Percentiles rank a stretch among this genome's conserved stretches.
Conservation (phyloP, 108 stramenopile genomes). For the Chaetoceros muelleri region DNA sequence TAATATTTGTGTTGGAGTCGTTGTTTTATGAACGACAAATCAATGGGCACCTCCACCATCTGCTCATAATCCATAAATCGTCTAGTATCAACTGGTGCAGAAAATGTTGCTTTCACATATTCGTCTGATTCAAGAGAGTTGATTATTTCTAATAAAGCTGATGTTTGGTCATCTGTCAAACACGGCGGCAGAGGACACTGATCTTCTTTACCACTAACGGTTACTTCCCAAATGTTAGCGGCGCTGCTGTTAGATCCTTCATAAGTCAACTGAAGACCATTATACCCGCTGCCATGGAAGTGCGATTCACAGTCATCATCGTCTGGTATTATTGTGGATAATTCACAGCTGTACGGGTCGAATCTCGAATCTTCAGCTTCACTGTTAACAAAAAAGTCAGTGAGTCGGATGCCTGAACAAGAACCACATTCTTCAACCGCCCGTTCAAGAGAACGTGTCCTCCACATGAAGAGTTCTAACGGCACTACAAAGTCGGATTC, state of each 20-base stretch:
- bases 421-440: conserved; percentile 28
- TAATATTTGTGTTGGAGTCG: conserved; percentile 55
- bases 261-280: conserved; percentile 18
- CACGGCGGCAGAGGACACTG: conserved; percentile 25
- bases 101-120: conserved; percentile 30
- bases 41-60: conserved; percentile 74
- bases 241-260: conserved; percentile 9
- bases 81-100: conserved; percentile 35
- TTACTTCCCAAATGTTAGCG: conserved; percentile 59
- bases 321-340: conserved; percentile 7
- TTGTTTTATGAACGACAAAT: conserved; percentile 32
- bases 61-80: conserved; percentile 53
- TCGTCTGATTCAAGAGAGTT: conserved; percentile 24
- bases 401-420: conserved; percentile 26
- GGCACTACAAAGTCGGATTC: conserved; percentile 58
- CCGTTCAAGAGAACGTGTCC: conserved; percentile 38
- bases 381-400: conserved; percentile 17
- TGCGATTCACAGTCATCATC: conserved; percentile 20
- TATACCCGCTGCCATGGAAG: conserved; percentile 26
- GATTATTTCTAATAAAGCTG: conserved; percentile 24
- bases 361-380: conserved; percentile 16
- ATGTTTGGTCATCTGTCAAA: conserved; percentile 33
- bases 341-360: neutral
- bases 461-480: conserved; percentile 39
- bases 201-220: conserved; percentile 5